phyloP scores from a whole-genome alignment of 2,329 filamentous ascomycete species.

The Trichoderma asperellum region DNA sequence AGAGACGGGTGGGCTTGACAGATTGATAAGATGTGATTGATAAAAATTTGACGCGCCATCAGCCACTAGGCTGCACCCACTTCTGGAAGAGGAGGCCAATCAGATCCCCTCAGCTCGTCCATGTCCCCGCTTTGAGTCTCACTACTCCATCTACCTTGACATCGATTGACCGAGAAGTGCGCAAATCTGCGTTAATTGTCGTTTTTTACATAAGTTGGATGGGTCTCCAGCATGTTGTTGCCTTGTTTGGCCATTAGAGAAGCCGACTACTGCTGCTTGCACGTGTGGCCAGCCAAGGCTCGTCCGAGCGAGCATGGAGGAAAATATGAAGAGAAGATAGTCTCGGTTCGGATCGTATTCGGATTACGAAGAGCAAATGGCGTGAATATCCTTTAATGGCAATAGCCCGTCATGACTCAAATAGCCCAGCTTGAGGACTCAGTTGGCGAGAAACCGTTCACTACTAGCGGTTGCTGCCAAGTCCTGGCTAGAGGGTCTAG shows the following conservation, averaged over 20 bases:
- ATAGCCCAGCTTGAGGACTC: not conserved
- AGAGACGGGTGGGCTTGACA: conserved; percentile 44
- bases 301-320: not conserved
- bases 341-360: conserved; percentile 11
- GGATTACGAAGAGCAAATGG: not conserved
- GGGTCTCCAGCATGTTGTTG: not conserved
- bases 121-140: conserved; percentile 3
- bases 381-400: not conserved
- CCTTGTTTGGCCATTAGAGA: not conserved
- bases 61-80: not conserved
- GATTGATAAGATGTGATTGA: conserved; percentile 57
- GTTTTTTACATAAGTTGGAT: not conserved
- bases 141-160: conserved; percentile 11
- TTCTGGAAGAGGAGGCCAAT: not conserved
- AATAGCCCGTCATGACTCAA: not conserved
- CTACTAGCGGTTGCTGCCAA: conserved; percentile 2
- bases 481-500: not conserved
- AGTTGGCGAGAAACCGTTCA: conserved; percentile 4
- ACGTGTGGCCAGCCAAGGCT: not conserved
- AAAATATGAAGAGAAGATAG: not conserved
- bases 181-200: conserved; percentile 15
- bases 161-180: not conserved
- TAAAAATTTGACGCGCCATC: conserved; percentile 40
- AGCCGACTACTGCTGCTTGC: not conserved
- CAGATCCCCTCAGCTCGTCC: not conserved